Evolutionary conservation across 73 alveolate genomes (phyloP).

Genomic region (Paramecium caudatum): DNA sequence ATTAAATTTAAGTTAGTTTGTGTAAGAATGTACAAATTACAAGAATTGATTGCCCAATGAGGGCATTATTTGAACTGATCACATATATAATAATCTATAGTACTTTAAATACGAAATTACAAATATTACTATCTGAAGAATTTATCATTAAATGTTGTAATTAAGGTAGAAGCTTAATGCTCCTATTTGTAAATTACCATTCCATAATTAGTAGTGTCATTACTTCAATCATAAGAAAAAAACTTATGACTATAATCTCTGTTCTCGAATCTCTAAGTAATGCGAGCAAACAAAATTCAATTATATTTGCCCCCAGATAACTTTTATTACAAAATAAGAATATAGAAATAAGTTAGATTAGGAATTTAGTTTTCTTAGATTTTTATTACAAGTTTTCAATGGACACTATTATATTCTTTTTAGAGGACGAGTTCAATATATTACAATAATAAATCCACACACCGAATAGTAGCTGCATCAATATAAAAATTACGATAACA

Average conservation of each 20-base stretch:
- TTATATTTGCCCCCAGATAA: background rate
- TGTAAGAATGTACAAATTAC: no score
- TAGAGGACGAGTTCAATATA: background rate
- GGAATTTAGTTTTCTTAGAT: background rate
- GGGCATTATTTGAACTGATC: no score
- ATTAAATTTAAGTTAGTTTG: background rate
- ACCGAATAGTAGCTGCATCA: background rate
- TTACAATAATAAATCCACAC: background rate
- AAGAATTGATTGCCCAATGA: no score
- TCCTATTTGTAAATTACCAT: conserved; percentile 15
- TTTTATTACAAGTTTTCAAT: no score
- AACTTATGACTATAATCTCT: background rate
- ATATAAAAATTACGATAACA: background rate
- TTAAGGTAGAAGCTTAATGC: background rate
- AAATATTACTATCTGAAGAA: background rate
- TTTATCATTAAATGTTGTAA: background rate
- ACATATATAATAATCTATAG: background rate
- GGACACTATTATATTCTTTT: conserved; percentile 34
- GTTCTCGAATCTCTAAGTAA: background rate
- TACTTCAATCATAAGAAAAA: background rate
- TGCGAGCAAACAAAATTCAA: background rate
- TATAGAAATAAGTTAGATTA: background rate
- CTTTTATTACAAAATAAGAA: background rate
- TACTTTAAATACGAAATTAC: background rate
- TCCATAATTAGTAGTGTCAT: background rate